These are phyloP conservation scores for Dictyostelium intermedium DNA, from an alignment of 78 protist genomes.

Conservation along the genomic window DNA sequence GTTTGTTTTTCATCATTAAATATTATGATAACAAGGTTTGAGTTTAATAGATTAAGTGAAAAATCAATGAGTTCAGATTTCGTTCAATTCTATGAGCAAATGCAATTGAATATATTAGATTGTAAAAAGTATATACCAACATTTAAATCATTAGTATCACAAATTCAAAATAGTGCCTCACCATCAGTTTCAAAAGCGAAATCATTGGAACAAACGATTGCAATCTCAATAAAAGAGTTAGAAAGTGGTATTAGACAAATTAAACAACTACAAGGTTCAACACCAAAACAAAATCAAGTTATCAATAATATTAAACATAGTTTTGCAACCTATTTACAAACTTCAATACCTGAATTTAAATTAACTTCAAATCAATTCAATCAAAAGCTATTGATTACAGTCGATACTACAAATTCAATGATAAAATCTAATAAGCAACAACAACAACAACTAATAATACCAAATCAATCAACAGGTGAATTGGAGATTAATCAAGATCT, in stretches of 20 bases:
- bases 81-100: slow-evolving; percentile 53
- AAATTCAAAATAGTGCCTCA: slow-evolving; percentile 7
- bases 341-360: slow-evolving; percentile 31
- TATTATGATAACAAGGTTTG: not conserved
- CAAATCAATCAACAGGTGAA: not conserved
- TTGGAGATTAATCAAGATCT: not conserved
- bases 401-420: not conserved
- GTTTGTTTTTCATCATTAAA: slow-evolving; percentile 19
- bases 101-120: slow-evolving; percentile 67
- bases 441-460: not conserved
- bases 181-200: slow-evolving; percentile 5
- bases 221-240: slow-evolving; percentile 13
- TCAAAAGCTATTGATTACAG: not conserved
- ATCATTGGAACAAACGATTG: slow-evolving; percentile 11
- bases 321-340: slow-evolving; percentile 14
- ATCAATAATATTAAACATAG: slow-evolving; percentile 22
- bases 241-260: slow-evolving; percentile 42
- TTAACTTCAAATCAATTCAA: not conserved
- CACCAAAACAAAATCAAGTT: slow-evolving; percentile 26
- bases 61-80: not conserved
- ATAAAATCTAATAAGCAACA: not conserved
- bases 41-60: not conserved
- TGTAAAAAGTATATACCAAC: slow-evolving; percentile 1
- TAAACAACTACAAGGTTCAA: slow-evolving; percentile 25
- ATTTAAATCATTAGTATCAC: slow-evolving; percentile 5